Base-by-base conservation (phyloP, 768 basidiomycete genomes). In the Kockovaella imperatae region DNA sequence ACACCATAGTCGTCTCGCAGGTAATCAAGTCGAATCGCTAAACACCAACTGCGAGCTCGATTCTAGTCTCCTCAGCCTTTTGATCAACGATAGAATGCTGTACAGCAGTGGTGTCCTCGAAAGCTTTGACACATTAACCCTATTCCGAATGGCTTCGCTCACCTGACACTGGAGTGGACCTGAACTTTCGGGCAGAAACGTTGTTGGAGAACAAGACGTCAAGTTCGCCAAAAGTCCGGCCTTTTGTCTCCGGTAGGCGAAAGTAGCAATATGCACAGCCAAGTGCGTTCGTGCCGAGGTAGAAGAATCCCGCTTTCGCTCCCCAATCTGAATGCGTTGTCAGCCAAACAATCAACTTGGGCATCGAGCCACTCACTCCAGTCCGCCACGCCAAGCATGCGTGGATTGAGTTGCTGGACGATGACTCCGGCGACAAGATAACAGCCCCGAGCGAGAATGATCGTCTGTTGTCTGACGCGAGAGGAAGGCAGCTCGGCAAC, bases 191-290 rank as follows among this genome's bases (percentile, higher is more conserved):
- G 14, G 70, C 73, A 4, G 70, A 52, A 15, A 74, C 56, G 4
- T 50, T 42, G 32, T 67, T 41, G 49, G 72, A 68, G 52, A 75
- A 75, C 31, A 75, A 59, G 29, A 74, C 36, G 53, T 73, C 73
- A 42, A 75, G 58, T 52, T 75, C 74, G 23, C 68, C 66, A 47
- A 65, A 69, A 1, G 61, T 53, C 21, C 64, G 47, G 24, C 60
- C 59, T 1, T 58, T 54, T 11, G 61, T 53, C 36, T 65, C 66
- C 20, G 64, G 64, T 8, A 62, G 45, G 42, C 64, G 55, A 50
- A 61, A 67, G 38, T 61, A 67, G 24, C 52, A 42, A 40, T 61
- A 67, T 1, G 25, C 23, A 24, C 47, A 29, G 21, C 15, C 20
- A 34, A 31, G 15, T n/a, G 29, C 24, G 26, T 21, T 21, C n/a